Conservation (phyloP, 306 rosid species). For the Senna siamea region DNA sequence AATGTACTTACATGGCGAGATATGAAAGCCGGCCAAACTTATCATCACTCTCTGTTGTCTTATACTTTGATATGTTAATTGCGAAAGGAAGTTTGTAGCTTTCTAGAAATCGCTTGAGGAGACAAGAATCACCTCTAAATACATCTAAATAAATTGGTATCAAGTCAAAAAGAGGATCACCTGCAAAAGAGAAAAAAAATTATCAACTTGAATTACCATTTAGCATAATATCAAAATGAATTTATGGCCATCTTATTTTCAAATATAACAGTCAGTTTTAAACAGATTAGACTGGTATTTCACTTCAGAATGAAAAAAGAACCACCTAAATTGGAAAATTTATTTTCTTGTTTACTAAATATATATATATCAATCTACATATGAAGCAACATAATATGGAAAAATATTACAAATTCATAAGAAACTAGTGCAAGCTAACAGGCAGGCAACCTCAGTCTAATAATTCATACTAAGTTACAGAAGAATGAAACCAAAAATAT, state of each 20-base stretch:
- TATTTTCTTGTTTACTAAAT: background rate
- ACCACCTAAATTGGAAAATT: background rate
- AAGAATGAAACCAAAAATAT: constrained; percentile 14
- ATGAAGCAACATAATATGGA: background rate
- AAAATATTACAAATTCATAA: background rate
- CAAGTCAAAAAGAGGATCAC: constrained; percentile 79
- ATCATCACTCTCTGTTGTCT: constrained; percentile 50
- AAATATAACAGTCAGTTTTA: constrained; percentile 15
- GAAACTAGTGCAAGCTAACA: background rate
- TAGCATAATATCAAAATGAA: constrained; percentile 19
- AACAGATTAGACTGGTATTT: constrained; percentile 30
- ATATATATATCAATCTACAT: background rate
- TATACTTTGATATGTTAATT: constrained; percentile 42
- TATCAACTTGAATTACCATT: constrained; percentile 28
- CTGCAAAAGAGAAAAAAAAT: constrained; percentile 54
- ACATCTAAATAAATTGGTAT: constrained; percentile 88
- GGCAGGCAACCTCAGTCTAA: background rate
- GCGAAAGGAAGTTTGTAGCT: constrained; percentile 86
- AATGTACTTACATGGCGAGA: constrained; percentile 79
- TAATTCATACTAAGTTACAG: constrained; percentile 1
- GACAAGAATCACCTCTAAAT: constrained; percentile 77
- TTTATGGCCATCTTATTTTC: constrained; percentile 13
- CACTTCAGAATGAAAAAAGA: constrained; percentile 8
- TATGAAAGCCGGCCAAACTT: constrained; percentile 75
- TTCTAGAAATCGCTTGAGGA: constrained; percentile 67